Evolutionary conservation across 116 monocot species (phyloP), one percentile per base, ranked within the genome.

Genomic region (Trichopus zeylanicus): DNA sequence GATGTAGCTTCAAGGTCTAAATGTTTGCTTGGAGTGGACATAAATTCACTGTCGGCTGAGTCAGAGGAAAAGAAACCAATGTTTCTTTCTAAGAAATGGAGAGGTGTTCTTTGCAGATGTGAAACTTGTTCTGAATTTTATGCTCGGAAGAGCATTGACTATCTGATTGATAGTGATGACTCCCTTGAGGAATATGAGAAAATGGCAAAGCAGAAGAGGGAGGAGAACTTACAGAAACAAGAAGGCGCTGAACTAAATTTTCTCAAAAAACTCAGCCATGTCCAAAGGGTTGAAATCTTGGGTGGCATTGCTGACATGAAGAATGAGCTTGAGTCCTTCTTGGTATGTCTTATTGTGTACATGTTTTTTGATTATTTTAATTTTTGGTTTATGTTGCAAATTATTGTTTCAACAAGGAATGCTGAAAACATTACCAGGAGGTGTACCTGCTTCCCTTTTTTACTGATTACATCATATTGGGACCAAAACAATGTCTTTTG

Each of bases 111-210:
- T 52, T 99, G 98, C 57, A 80, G 66, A 56, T 99, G 92, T 61
- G 26, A 48, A 53, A 60, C 72, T 63, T 99, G 92, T 70, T 39
- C 9, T 37, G 66, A 74, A 19, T 85, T 83, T 53, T 99, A 99
- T 78, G 47, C 34, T 9, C 67, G 62, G 59, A 82, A 81, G 27
- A 78, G 74, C 5, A 66, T 98, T 61, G 34, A 49, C 18, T 88
- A 66, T 77, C 64, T 99, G 25, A 69, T 82, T 33, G 86, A 99
- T 34, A 78, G 78, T 55, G 92, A 88, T 0, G 98, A 99, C 31
- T 75, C 98, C 15, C 63, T 92, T 37, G 80, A 78, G 76, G 92
- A 92, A 64, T 99, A 99, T 75, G 92, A 92, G 65, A 83, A 78
- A 42, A 70, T 83, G 4, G 92, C 88, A 55, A 82, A 85, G 53